Base-by-base conservation (phyloP, 805 yeast genomes). In the Saccharomycopsis malanga region DNA sequence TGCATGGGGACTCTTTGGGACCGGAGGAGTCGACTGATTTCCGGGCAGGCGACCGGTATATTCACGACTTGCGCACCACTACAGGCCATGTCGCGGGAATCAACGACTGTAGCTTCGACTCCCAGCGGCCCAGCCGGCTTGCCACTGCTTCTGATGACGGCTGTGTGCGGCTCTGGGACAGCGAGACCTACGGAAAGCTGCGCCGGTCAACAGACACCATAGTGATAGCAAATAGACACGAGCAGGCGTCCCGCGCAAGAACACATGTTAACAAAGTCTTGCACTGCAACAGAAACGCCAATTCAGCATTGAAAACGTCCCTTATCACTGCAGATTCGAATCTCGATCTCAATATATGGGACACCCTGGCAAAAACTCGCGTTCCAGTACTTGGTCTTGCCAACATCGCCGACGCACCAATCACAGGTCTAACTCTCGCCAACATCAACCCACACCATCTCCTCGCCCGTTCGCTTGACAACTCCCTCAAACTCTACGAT, bases 151-250 rank as follows among this genome's bases (percentile, higher is more conserved):
- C 60, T 1, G 42, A 41, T 7, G 69, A 65, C 46, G 56, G 61
- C 5, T 64, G 69, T 1, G 55, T 66, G 4, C 53, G 69, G 4
- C 49, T 64, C 7, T 65, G 69, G 69, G 68, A 65, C 44, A 54
- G 49, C 9, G 45, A 51, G 29, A 50, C 45, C n/a, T 42, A 42
- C 27, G 36, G 4, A 12, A 42, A 42, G 17, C 3, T 12, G 4
- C 12, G 45, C 5, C 32, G 34, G 7, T 32, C 17, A 6, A 7
- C 15, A 7, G 17, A 9, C 18, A 32, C 17, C 18, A 32, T 32
- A 7, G 30, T 27, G 12, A 27, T 27, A 9, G 30, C 30, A 9
- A 27, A 27, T 27, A 27, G 30, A 27, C 30, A 27, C 30, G 30
- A 27, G 12, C 12, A 7, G 7, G 30, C 30, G 12, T 9, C 12